These are phyloP conservation scores for Umbellularia californica DNA, from an alignment of 164 flowering plant genomes.

Conservation along the genomic window DNA sequence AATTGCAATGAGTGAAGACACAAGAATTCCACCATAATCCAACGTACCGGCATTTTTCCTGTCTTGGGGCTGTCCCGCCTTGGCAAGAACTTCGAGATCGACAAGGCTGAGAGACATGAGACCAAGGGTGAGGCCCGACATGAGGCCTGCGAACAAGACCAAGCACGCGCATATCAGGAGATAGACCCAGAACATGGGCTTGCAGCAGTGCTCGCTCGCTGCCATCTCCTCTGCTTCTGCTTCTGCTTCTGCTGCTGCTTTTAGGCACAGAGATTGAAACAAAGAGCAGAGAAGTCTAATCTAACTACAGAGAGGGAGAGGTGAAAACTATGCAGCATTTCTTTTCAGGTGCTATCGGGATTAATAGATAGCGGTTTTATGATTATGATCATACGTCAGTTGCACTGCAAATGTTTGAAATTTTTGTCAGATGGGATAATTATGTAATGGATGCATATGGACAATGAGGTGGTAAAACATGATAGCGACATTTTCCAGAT, in stretches of 20 bases:
- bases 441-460: too few species aligned
- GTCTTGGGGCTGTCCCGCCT: conserved; percentile 52
- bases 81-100: conserved; percentile 59
- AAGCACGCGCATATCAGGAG: conserved; percentile 29
- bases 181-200: conserved; percentile 49
- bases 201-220: conserved; percentile 49
- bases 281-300: not conserved
- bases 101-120: conserved; percentile 59
- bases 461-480: too few species aligned
- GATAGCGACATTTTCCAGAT: too few species aligned
- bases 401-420: too few species aligned
- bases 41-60: conserved; percentile 42
- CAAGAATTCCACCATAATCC: not conserved
- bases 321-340: too few species aligned
- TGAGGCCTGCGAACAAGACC: conserved; percentile 54
- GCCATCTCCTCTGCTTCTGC: conserved; percentile 25
- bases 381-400: too few species aligned
- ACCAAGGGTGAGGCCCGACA: conserved; percentile 66
- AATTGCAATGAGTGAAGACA: not conserved
- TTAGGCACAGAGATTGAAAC: not conserved
- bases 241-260: not conserved
- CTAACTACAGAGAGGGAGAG: too few species aligned
- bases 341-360: too few species aligned
- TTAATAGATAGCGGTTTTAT: too few species aligned
- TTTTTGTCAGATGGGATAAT: too few species aligned